Evolutionary conservation across 192 early-diverging fungal genomes (phyloP).

Genomic region (Entophlyctis helioformis): DNA sequence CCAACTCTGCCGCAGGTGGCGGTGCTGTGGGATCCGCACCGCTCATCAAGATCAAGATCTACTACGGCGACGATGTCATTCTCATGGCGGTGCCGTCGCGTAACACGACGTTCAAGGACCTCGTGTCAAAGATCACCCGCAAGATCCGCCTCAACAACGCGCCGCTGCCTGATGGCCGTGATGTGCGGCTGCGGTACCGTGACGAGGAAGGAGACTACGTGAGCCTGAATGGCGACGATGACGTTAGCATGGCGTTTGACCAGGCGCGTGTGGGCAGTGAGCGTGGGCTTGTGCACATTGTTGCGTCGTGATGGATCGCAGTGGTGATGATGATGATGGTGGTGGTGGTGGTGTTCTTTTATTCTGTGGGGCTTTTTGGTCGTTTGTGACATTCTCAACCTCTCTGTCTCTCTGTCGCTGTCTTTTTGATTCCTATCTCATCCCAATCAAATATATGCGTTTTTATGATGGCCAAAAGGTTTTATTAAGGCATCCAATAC

Average conservation of each 20-base stretch:
- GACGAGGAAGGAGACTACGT: constrained; percentile 92
- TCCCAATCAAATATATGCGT: too few relatives aligned
- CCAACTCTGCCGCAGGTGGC: too few relatives aligned
- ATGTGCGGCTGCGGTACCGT: constrained; percentile 66
- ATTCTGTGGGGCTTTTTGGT: too few relatives aligned
- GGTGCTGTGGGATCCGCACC: neutral
- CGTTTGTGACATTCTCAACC: too few relatives aligned
- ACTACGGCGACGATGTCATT: constrained; percentile 80
- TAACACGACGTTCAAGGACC: constrained; percentile 60
- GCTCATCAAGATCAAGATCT: constrained; percentile 71
- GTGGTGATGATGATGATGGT: too few relatives aligned
- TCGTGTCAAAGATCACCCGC: constrained; percentile 72
- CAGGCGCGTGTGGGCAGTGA: neutral
- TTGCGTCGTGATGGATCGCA: too few relatives aligned
- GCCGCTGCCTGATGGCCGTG: constrained; percentile 24
- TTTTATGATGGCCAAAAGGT: too few relatives aligned
- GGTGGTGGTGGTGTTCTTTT: too few relatives aligned
- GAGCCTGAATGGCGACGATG: constrained; percentile 76
- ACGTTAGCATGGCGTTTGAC: constrained; percentile 89
- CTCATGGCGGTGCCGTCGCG: constrained; percentile 67
- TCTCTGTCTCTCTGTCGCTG: too few relatives aligned
- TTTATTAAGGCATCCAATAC: too few relatives aligned
- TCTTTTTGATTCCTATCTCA: too few relatives aligned
- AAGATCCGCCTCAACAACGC: constrained; percentile 69
- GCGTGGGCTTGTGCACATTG: too few relatives aligned